These are phyloP conservation scores for Fusarium beomiforme DNA, from an alignment of 2,329 filamentous ascomycete species.

Conservation along the genomic window DNA sequence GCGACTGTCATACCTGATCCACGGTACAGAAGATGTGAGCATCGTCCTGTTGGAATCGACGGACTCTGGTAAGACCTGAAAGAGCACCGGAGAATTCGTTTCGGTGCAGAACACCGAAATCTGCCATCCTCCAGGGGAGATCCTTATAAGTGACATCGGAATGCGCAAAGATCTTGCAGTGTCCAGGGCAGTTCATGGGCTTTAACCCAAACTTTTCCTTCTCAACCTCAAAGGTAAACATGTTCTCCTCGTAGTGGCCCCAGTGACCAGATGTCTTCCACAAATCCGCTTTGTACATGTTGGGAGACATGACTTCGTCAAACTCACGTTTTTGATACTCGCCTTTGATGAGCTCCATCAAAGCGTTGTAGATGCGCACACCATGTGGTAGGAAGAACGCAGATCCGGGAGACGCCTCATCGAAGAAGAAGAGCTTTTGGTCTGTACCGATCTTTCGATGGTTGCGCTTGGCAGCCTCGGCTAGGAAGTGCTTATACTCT, in stretches of 20 bases:
- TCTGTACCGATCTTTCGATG: conserved; percentile 94
- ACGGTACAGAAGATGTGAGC: conserved; percentile 88
- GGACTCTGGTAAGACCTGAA: conserved; percentile 88
- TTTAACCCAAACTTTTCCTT: conserved; percentile 81
- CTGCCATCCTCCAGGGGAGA: conserved; percentile 89
- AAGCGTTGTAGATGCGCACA: conserved; percentile 90
- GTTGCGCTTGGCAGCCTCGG: conserved; percentile 97
- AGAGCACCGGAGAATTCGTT: conserved; percentile 96
- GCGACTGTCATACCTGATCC: conserved; percentile 45
- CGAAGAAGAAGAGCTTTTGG: conserved; percentile 98
- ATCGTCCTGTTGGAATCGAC: conserved; percentile 96
- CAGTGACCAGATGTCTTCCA: conserved; percentile 98
- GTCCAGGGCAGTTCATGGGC: conserved; percentile 98
- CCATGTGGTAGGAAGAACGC: conserved; percentile 94
- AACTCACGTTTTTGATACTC: conserved; percentile 96
- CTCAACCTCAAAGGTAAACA: conserved; percentile 80
- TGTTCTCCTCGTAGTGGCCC: conserved; percentile 87
- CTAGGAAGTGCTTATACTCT: conserved; percentile 93
- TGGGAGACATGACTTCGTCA: conserved; percentile 93
- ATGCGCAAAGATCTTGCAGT: conserved; percentile 88
- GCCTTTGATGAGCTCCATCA: conserved; percentile 81
- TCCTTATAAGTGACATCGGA: conserved; percentile 85
- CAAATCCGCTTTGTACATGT: conserved; percentile 89
- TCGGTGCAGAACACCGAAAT: conserved; percentile 94
- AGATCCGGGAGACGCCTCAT: conserved; percentile 91